These are phyloP conservation scores for Cyberlindnera japonica DNA, from an alignment of 805 yeast species.

Conservation along the genomic window DNA sequence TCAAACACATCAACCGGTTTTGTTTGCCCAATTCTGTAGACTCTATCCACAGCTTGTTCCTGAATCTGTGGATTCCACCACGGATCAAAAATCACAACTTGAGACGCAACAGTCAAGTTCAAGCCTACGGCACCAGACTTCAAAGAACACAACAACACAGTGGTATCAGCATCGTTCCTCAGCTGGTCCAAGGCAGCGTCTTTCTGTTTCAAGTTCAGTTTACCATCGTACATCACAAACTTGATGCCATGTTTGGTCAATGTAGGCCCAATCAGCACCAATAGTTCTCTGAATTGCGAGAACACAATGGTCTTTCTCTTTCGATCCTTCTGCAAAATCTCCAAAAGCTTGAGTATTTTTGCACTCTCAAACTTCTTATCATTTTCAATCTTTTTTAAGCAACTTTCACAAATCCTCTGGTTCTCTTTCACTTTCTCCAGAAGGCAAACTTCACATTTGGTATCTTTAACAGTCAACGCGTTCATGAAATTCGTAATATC, in stretches of 20 bases:
- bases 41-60: slow-evolving; percentile 84
- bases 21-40: slow-evolving; percentile 88
- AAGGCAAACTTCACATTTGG: slow-evolving; percentile 25
- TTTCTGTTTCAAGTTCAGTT: slow-evolving; percentile 30
- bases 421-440: slow-evolving; percentile 12
- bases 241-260: slow-evolving; percentile 30
- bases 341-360: slow-evolving; percentile 34
- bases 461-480: slow-evolving; percentile 22
- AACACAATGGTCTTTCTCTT: slow-evolving; percentile 42
- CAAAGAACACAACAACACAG: slow-evolving; percentile 61
- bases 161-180: slow-evolving; percentile 27
- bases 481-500: slow-evolving; percentile 23
- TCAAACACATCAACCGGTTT: slow-evolving; percentile 67
- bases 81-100: slow-evolving; percentile 87
- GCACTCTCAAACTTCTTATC: slow-evolving; percentile 25
- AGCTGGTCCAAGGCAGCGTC: slow-evolving; percentile 29
- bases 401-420: slow-evolving; percentile 13
- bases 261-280: slow-evolving; percentile 29
- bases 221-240: slow-evolving; percentile 36
- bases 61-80: slow-evolving; percentile 96
- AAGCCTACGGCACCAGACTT: slow-evolving; percentile 94
- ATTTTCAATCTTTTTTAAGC: slow-evolving; percentile 17
- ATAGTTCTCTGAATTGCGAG: slow-evolving; percentile 39
- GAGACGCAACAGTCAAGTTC: slow-evolving; percentile 76
- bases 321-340: slow-evolving; percentile 31